Evolutionary conservation across 2,329 filamentous ascomycete genomes (phyloP).

Genomic region (Plectosphaerella plurivora): DNA sequence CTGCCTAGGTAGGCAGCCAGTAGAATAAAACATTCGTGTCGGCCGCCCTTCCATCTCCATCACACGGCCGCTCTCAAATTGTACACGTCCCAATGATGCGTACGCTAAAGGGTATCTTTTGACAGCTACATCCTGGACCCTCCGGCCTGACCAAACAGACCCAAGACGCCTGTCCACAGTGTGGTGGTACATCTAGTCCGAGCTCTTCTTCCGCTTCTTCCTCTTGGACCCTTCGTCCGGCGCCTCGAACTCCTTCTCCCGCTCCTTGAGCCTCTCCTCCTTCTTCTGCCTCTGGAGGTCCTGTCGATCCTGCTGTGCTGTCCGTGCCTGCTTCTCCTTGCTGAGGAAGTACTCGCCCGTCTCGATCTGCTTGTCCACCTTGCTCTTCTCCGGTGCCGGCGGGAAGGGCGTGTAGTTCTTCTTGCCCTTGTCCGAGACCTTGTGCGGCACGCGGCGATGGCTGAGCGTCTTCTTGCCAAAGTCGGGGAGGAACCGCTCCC

Average conservation of each 20-base stretch:
- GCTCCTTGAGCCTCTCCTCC: constrained; percentile 80
- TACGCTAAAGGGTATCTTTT: constrained; percentile 11
- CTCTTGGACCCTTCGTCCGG: constrained; percentile 70
- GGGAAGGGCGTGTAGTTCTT: constrained; percentile 97
- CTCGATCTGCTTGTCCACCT: constrained; percentile 97
- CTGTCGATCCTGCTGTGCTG: constrained; percentile 71
- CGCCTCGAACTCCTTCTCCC: constrained; percentile 80
- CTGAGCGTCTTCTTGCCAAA: constrained; percentile 92
- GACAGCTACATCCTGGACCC: constrained; percentile 3
- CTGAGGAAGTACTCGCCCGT: constrained; percentile 94
- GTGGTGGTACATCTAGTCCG: constrained; percentile 15
- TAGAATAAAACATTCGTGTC: too few species aligned
- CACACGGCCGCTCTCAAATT: neutral
- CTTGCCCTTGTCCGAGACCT: constrained; percentile 88
- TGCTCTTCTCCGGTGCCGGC: constrained; percentile 95
- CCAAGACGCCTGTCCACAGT: too few species aligned
- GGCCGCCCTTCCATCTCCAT: neutral
- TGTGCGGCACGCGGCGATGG: constrained; percentile 76
- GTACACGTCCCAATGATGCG: neutral
- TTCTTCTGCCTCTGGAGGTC: constrained; percentile 85
- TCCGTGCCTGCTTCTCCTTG: constrained; percentile 87
- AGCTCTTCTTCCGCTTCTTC: constrained; percentile 61
- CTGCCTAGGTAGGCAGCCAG: too few species aligned
- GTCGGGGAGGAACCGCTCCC: constrained; percentile 94
- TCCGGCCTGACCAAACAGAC: too few species aligned